Evolutionary conservation across 768 basidiomycete species (phyloP), one percentile per base, ranked within the genome.

Genomic region (Boletellus emodensis): DNA sequence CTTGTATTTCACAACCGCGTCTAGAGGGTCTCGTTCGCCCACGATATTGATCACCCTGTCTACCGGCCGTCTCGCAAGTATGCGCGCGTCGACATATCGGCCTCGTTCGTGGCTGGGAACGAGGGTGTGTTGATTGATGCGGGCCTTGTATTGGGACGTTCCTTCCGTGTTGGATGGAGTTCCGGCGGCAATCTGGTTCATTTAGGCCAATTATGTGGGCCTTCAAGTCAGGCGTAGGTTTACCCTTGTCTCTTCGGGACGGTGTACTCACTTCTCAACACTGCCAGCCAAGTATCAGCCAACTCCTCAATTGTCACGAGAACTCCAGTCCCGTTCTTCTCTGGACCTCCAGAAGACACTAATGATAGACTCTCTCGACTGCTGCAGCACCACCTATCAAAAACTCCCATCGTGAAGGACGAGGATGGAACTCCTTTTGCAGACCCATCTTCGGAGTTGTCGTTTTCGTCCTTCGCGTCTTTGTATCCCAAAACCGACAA

Each of bases 101-200:
- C 82, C 10, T 91, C 91, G 11, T 72, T 80, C 14, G 81, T 81
- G 1, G 73, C 72, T 32, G 85, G 81, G 5, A 72, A 74, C 39
- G 93, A 95, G 65, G 79, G 76, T 3, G 73, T 78, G 26, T 70
- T 83, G 39, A 72, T 82, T 11, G 95, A 99, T 67, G 88, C 90
- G 14, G 94, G 93, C 0, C 72, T 97, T 33, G 79, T 87, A 1
- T 72, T 94, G 49, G 94, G 94, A 12, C 80, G 92, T 15, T 90
- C 89, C 12, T 96, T 93, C 67, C 79, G 93, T 49, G 90, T 87
- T 3, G 84, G 90, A 4, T 98, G 94, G 92, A 91, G 94, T 17
- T 85, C 89, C 1, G 78, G 80, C 34, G 92, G 92, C 1, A 75
- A 73, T 35, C 63, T 97, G 7, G 84, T 84, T 11, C 86, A 91